Evolutionary conservation across 371 early-diverging fungal species (phyloP), one percentile per base, ranked within the genome.

Genomic region (Batkoa obscura): DNA sequence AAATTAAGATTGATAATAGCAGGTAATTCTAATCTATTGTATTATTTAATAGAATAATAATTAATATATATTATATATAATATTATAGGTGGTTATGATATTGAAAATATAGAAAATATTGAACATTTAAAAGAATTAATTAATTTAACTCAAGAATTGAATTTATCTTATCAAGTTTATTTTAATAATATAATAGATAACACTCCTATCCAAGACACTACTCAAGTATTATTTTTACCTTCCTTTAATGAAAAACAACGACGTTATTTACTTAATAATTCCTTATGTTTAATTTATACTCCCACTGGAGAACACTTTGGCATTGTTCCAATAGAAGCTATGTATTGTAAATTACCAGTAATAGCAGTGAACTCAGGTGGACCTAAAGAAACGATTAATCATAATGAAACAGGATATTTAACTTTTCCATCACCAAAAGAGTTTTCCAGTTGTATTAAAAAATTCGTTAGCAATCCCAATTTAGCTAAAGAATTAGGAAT

Each of bases 281-380:
- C 90, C 0, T 56, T 63, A 6, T 71, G 80, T 2, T 68, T 91
- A 32, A 60, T 94, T 0, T 96, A 96, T 68, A 96, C 97, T 15
- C 97, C 97, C 9, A 70, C 76, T 13, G 76, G 85, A 62, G 97
- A 96, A 65, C 96, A 96, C 63, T 89, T 96, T 65, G 95, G 95
- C 0, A 92, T 96, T 53, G 90, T 89, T 10, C 97, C 97, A 2
- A 77, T 96, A 0, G 97, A 96, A 62, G 88, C 90, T 52, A 94
- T 96, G 97, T 89, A 86, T 66, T 75, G 76, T 37, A 66, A 71
- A 17, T 64, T 86, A 12, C 93, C 94, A 0, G 93, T 94, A 1
- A 74, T 96, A 17, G 95, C 94, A 0, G 75, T 73, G 42, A 82
- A 85, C 65, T 80, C 71, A 58, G 96, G 94, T 37, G 93, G 94